These are phyloP conservation scores for Aspergillus transmontanensis DNA, from an alignment of 2,329 filamentous ascomycete species.

Conservation along the genomic window DNA sequence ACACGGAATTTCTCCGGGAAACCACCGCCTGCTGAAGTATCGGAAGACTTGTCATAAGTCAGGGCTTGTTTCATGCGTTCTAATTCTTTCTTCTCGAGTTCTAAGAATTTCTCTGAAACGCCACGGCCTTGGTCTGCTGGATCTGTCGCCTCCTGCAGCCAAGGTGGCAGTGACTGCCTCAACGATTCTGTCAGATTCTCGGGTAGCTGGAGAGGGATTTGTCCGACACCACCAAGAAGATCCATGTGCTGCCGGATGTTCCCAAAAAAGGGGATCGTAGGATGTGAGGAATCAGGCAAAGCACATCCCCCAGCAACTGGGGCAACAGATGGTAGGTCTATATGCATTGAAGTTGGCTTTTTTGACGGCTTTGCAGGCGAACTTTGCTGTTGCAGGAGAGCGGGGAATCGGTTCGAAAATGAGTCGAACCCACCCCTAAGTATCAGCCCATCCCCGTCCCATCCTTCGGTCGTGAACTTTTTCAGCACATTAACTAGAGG, in stretches of 20 bases:
- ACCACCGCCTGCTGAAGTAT: conserved; percentile 46
- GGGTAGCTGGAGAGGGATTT: conserved; percentile 66
- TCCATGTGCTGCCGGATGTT: conserved; percentile 98
- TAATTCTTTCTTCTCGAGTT: conserved; percentile 82
- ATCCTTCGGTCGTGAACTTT: conserved; percentile 87
- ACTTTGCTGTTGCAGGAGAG: conserved; percentile 37
- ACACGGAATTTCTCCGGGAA: conserved; percentile 64
- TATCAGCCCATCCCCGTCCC: conserved; percentile 71
- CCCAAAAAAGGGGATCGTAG: conserved; percentile 85
- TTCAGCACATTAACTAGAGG: conserved; percentile 85
- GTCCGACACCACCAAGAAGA: conserved; percentile 87
- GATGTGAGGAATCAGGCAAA: conserved; percentile 68
- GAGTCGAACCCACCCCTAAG: conserved; percentile 79
- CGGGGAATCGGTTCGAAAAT: conserved; percentile 69
- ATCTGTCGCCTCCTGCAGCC: conserved; percentile 72
- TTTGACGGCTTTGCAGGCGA: conserved; percentile 37
- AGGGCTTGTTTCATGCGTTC: conserved; percentile 87
- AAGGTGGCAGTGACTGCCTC: conserved; percentile 65
- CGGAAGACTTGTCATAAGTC: conserved; percentile 61
- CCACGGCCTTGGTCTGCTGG: conserved; percentile 72
- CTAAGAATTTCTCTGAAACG: conserved; percentile 80
- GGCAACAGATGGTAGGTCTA: conserved; percentile 59
- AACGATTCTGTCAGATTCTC: conserved; percentile 50
- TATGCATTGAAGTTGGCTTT: conserved; percentile 55
- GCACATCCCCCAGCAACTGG: conserved; percentile 88